A percentile compares a stretch with the other conserved stretches of the same genome.
Conservation (phyloP, 2,329 filamentous ascomycete genomes). For the Aspergillus glaucus region DNA sequence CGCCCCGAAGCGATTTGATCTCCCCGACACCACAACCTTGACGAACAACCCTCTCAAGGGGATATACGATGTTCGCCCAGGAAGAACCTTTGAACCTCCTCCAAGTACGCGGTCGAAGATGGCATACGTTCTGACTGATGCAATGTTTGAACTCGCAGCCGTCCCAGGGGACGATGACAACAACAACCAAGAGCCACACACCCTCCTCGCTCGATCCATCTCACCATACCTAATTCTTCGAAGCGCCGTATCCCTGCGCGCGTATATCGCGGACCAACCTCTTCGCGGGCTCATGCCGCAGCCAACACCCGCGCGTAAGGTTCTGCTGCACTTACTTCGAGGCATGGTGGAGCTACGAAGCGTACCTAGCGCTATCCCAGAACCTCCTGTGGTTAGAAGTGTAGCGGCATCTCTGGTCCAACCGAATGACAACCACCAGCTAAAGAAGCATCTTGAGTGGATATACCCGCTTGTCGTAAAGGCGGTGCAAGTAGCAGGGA, state of each 20-base stretch:
- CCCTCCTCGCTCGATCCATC: constrained; percentile 65
- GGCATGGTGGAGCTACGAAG: constrained; percentile 62
- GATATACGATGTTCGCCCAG: constrained; percentile 60
- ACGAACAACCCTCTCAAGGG: constrained; percentile 51
- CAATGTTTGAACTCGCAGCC: constrained; percentile 65
- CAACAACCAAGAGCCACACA: constrained; percentile 26
- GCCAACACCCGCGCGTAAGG: constrained; percentile 71
- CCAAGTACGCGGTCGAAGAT: constrained; percentile 64
- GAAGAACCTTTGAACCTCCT: constrained; percentile 63
- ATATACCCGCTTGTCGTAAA: constrained; percentile 65
- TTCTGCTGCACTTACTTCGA: constrained; percentile 66
- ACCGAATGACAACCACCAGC: constrained; percentile 41
- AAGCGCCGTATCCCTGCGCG: constrained; percentile 70
- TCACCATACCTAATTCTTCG: constrained; percentile 79
- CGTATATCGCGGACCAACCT: constrained; percentile 87
- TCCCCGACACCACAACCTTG: constrained; percentile 39
- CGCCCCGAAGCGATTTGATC: constrained; percentile 55
- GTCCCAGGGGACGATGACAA: constrained; percentile 38
- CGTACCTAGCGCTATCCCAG: constrained; percentile 63
- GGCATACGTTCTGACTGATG: constrained; percentile 72
- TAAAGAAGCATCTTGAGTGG: constrained; percentile 68
- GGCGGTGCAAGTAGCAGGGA: constrained; percentile 33
- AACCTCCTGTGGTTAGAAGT: constrained; percentile 21
- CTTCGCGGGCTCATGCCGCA: constrained; percentile 84
- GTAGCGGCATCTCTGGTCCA: constrained; percentile 24